A percentile compares a stretch with the other conserved stretches of the same genome.
Conservation (phyloP, 192 early-diverging fungal species). For the Powellomyces hirtus region DNA sequence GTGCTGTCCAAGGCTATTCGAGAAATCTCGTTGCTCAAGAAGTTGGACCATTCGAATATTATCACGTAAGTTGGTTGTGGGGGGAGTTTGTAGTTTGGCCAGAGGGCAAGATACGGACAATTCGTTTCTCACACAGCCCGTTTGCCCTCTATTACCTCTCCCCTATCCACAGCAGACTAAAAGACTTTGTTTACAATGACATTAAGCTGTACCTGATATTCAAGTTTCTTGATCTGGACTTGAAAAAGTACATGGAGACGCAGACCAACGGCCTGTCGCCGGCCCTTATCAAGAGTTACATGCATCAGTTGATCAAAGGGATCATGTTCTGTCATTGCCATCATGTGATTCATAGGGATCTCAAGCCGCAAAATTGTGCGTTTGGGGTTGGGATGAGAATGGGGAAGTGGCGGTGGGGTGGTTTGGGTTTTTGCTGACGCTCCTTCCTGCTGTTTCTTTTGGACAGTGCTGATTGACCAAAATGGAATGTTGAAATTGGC, state of each 20-base stretch:
- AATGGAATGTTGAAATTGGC: constrained; percentile 84
- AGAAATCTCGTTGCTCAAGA: constrained; percentile 97
- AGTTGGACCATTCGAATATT: constrained; percentile 90
- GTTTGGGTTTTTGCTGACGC: neutral
- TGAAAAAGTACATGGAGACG: constrained; percentile 83
- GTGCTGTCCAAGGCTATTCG: constrained; percentile 96
- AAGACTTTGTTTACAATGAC: constrained; percentile 87
- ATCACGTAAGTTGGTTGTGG: constrained; percentile 41
- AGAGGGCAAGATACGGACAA: no score
- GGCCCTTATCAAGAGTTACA: constrained; percentile 82
- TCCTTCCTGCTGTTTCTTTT: neutral
- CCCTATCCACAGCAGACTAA: constrained; percentile 72
- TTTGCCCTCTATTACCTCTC: no score
- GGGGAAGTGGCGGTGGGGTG: neutral
- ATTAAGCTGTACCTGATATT: constrained; percentile 91
- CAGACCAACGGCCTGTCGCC: constrained; percentile 45
- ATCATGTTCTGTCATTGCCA: constrained; percentile 86
- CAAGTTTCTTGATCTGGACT: constrained; percentile 91
- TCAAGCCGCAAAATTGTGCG: constrained; percentile 92
- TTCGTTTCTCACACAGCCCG: neutral
- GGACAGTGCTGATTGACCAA: constrained; percentile 80
- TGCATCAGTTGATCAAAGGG: constrained; percentile 85
- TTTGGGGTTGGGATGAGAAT: no score
- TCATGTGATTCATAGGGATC: constrained; percentile 92
- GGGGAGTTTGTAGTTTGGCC: neutral